Base-by-base conservation (phyloP, 306 rosid genomes). In the Prunus campanulata region DNA sequence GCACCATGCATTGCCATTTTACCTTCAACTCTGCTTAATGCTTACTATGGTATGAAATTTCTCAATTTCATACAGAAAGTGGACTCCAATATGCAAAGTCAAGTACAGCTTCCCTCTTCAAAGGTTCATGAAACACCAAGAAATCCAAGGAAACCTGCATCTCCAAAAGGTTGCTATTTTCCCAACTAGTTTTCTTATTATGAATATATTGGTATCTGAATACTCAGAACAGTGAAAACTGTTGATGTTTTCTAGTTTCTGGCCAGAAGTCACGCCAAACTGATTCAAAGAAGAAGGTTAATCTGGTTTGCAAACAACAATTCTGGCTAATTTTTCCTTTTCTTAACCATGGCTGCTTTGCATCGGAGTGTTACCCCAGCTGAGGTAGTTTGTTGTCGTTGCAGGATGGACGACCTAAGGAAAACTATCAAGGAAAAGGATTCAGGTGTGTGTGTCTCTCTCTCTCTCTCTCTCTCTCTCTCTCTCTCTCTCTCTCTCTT, bases 171-270 rank as follows among this genome's bases (percentile, higher is more conserved):
- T 93, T 75, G 57, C 70, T 48, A 27, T 27, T 27, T 27, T 27
- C 29, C 29, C 29, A 27, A 27, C 29, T 27, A 27, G 24, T 70
- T 83, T 72, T 70, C 22, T 81, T 84, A 74, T 74, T 42, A 19
- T 64, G 66, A 61, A 75, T 70, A 60, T 75, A 62, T 73, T 78
- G 35, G 32, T 79, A 70, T 84, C 65, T 47, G 50, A 72, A 62
- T 62, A 63, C 75, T 78, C 70, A 73, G 68, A 39, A 71, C 65
- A 69, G 61, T 48, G 56, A 68, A 47, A 66, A 68, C 11, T 47
- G 13, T 76, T 80, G n/a, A 15, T 77, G 51, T 56, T 83, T 73
- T 83, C 74, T 93, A 93, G 97, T 69, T 82, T 87, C 93, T 56
- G 83, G 78, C 80, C 76, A 77, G 86, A 87, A 87, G 88, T 70